Base-by-base conservation (phyloP, 345 rosid genomes). In the Carallia pectinifolia region DNA sequence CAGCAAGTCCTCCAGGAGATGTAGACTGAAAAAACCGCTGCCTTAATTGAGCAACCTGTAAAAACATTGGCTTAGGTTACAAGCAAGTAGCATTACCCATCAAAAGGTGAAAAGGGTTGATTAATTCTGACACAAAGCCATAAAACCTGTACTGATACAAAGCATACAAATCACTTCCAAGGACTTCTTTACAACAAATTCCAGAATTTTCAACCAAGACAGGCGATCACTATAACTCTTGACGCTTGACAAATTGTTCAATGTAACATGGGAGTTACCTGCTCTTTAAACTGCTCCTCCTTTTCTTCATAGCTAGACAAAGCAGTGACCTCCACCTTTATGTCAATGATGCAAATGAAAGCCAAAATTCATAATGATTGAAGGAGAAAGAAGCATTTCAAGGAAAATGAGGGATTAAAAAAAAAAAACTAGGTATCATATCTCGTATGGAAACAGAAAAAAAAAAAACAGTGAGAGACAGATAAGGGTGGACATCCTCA, bases 1-100 rank as follows among this genome's bases (percentile, higher is more conserved):
- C 82, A 66, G 79, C 82, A 27, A 79, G 76, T 53, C 82, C 76
- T 71, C 82, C 82, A 44, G 82, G 79, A 71, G 76, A 79, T 56
- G 67, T 74, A 47, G 82, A 79, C 40, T 74, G 82, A 44, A 79
- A 74, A 65, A 79, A 79, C 4, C 67, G 66, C 70, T 79, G 76
- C 68, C 82, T 79, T 61, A 79, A 55, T 66, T 79, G 69, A 62
- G 79, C 76, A 58, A 79, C 82, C 82, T 74, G 82, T 34, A 58
- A 44, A 66, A 40, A 74, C 27, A 58, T 58, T 27, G 37, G 8
- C 4, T 56, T 52, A 62, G 71, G 48, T 48, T 53, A 69, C 44
- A 52, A 60, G 44, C 33, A 27, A n/a, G n/a, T 9, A 58, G 58
- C 64, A 56, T 38, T 31, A n/a, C 17, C 0, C 23, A 56, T 23